Evolutionary conservation across 768 basidiomycete species (phyloP).

Genomic region (Tulasnella sp.): DNA sequence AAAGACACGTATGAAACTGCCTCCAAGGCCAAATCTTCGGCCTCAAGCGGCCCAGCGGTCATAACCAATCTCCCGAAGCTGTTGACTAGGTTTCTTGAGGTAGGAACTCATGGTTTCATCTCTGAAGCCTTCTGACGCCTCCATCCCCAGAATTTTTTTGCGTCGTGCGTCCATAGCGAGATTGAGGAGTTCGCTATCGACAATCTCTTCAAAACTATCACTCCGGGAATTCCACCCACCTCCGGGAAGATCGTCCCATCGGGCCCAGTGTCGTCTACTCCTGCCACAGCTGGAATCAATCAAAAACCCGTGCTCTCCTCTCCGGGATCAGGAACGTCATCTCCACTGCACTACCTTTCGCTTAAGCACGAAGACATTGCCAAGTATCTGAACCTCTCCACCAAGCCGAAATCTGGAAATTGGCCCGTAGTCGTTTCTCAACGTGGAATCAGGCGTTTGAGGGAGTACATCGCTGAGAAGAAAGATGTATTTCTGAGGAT

Average conservation of each 20-base stretch:
- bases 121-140: background rate
- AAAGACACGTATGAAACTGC: too few species aligned
- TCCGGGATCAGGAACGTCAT: background rate
- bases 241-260: background rate
- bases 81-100: background rate
- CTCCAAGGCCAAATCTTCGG: too few species aligned
- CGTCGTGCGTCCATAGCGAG: background rate
- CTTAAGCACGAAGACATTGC: background rate
- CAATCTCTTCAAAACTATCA: background rate
- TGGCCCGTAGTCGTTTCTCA: slow-evolving; percentile 65
- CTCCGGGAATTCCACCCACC: background rate
- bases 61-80: background rate
- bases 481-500: slow-evolving; percentile 55
- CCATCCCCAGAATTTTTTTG: background rate
- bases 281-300: background rate
- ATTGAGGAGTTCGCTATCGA: background rate
- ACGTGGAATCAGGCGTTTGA: slow-evolving; percentile 55
- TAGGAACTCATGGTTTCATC: background rate
- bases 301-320: background rate
- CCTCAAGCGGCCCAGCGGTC: background rate
- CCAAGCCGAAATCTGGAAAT: slow-evolving; percentile 53
- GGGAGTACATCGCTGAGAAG: slow-evolving; percentile 53
- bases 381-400: background rate
- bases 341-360: background rate
- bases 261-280: background rate